Evolutionary conservation across 768 basidiomycete genomes (phyloP), one percentile per base, ranked within the genome.

Genomic region (Termitomyces sp.): DNA sequence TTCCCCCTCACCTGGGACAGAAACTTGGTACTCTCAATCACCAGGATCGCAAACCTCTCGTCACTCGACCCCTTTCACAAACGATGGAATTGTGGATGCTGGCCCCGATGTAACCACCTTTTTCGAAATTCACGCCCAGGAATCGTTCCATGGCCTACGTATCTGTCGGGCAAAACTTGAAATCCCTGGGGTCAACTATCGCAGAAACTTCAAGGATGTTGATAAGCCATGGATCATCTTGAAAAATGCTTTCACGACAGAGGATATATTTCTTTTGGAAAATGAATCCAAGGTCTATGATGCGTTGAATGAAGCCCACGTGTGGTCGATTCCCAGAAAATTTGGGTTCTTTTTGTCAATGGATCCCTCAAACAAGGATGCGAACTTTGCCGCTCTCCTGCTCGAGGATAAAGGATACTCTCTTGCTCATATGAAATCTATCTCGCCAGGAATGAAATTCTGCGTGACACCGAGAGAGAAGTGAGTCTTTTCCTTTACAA

Each of bases 261-360:
- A 54, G 24, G 53, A 54, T 28, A 54, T 54, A 0, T 54, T 54
- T 36, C 52, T 22, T 8, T 24, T 53, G 20, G 52, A 53, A 36
- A 35, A 45, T 2, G 44, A 57, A 57, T 57, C 40, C 42, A 44
- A 44, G 18, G 42, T 33, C 44, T 45, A 45, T 35, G 40, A 44
- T 44, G 38, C 7, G 6, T 38, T 59, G 18, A 15, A 42, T 8
- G 16, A 16, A 6, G 28, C 28, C 0, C 18, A 16, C 7, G 35
- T 45, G 32, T 0, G 50, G n/a, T n/a, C 13, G 9, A 40, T 53
- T 32, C 24, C 50, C 33, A 24, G 16, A 22, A 53, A 42, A 18
- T 16, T 35, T 53, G 58, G 58, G 4, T 59, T 59, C 12, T 59
- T 59, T 22, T 9, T 35, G n/a, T 59, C 39, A 16, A 32, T 36